Conservation (phyloP, 1,284 basidiomycete species). For the Vanrija sp. region DNA sequence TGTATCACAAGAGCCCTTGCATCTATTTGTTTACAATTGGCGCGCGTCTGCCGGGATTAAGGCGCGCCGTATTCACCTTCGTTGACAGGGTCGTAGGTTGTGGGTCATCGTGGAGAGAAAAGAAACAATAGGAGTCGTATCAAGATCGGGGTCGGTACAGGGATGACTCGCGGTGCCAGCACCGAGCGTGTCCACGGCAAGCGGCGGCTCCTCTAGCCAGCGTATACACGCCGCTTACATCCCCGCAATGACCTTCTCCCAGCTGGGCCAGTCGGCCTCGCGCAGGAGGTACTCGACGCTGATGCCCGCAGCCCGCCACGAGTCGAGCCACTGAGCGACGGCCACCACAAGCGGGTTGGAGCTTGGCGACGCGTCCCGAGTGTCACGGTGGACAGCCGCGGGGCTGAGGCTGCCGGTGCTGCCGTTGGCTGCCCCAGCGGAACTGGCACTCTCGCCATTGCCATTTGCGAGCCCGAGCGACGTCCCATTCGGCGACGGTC, state of each 20-base stretch:
- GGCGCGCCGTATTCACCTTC: too few relatives aligned
- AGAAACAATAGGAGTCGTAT: too few relatives aligned
- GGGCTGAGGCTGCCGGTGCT: not conserved
- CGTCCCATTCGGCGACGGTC: conserved; percentile 5
- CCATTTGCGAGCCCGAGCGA: not conserved
- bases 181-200: not conserved
- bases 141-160: too few relatives aligned
- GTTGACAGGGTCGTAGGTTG: too few relatives aligned
- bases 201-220: too few relatives aligned
- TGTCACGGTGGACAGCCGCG: not conserved
- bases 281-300: conserved; percentile 35
- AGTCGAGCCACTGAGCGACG: conserved; percentile 30
- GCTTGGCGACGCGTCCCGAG: not conserved
- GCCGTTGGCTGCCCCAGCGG: not conserved
- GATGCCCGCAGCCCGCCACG: conserved; percentile 21
- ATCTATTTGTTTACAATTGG: too few relatives aligned
- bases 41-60: too few relatives aligned
- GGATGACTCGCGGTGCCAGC: too few relatives aligned
- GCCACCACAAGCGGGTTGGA: conserved; percentile 8
- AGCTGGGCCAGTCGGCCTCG: conserved; percentile 37
- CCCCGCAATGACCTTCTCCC: conserved; percentile 33
- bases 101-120: too few relatives aligned
- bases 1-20: too few relatives aligned
- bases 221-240: conserved; percentile 19
- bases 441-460: not conserved